These are phyloP conservation scores for Penicillium cataractarum DNA, from an alignment of 495 filamentous ascomycete genomes.

Conservation along the genomic window DNA sequence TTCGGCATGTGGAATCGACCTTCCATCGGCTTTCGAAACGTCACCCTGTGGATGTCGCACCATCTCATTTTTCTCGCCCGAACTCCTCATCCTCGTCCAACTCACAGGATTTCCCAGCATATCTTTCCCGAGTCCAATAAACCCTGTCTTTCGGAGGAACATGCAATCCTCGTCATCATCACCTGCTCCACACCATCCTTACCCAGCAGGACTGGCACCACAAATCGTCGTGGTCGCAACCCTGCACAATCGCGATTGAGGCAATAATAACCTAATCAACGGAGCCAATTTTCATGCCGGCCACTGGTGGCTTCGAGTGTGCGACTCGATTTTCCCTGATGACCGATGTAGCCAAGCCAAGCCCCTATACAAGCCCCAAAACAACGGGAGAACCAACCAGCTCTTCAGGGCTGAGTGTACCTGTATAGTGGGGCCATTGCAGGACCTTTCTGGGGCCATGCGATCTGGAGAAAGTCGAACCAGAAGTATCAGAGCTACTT, in stretches of 20 bases:
- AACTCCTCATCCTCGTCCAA: neutral
- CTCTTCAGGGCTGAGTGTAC: neutral
- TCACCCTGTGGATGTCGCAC: slow-evolving; percentile 25
- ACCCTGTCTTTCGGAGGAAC: slow-evolving; percentile 2
- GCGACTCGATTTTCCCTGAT: neutral
- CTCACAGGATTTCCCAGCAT: neutral
- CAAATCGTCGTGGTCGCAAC: neutral
- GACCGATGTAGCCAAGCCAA: neutral
- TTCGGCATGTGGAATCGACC: slow-evolving; percentile 20
- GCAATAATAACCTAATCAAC: slow-evolving; percentile 7
- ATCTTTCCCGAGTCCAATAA: slow-evolving; percentile 6
- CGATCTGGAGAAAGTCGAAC: slow-evolving; percentile 24
- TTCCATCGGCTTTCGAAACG: slow-evolving; percentile 11
- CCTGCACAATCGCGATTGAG: neutral
- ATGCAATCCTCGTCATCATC: slow-evolving; percentile 4
- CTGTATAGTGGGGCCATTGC: slow-evolving; percentile 9
- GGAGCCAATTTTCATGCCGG: slow-evolving; percentile 3
- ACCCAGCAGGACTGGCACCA: neutral
- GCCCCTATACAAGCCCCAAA: neutral
- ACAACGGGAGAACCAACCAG: neutral
- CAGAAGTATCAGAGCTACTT: slow-evolving; percentile 13
- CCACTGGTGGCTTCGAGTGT: neutral
- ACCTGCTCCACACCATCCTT: neutral
- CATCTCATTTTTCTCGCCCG: slow-evolving; percentile 22
- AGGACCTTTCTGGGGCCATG: slow-evolving; percentile 15